A percentile compares a stretch with the other conserved stretches of the same genome.
These are phyloP conservation scores for Eucalyptus tenuipes DNA, from an alignment of 345 rosid genomes.

Conservation along the genomic window DNA sequence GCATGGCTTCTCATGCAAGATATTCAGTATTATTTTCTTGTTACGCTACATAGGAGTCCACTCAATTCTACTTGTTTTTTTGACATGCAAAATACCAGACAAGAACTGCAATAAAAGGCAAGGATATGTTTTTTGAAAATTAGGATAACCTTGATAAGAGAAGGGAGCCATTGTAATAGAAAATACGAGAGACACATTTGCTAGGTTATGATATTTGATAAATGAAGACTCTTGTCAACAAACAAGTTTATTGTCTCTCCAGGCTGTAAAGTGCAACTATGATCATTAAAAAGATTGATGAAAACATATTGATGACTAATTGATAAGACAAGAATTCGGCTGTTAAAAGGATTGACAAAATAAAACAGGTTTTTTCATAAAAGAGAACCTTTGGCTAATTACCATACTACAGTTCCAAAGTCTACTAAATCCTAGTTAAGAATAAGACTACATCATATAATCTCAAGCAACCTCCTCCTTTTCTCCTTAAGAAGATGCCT, in stretches of 20 bases:
- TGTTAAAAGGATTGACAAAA: background rate
- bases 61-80: background rate
- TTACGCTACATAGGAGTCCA: background rate
- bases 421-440: background rate
- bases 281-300: background rate
- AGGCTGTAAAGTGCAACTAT: background rate
- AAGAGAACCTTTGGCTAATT: background rate
- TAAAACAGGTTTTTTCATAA: background rate
- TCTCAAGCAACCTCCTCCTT: background rate
- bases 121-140: background rate
- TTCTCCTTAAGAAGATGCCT: background rate
- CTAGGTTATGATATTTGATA: background rate
- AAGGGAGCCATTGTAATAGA: background rate
- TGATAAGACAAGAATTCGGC: background rate
- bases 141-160: background rate
- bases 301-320: background rate
- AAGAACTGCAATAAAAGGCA: background rate
- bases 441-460: background rate
- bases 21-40: background rate
- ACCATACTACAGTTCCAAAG: background rate
- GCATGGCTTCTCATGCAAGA: background rate
- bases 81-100: background rate
- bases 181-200: background rate
- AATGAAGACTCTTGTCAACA: background rate
- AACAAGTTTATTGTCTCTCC: background rate